A percentile compares a stretch with the other conserved stretches of the same genome.
phyloP scores from a whole-genome alignment of 2,329 filamentous ascomycete species.

The Aphanoascus verrucosus region DNA sequence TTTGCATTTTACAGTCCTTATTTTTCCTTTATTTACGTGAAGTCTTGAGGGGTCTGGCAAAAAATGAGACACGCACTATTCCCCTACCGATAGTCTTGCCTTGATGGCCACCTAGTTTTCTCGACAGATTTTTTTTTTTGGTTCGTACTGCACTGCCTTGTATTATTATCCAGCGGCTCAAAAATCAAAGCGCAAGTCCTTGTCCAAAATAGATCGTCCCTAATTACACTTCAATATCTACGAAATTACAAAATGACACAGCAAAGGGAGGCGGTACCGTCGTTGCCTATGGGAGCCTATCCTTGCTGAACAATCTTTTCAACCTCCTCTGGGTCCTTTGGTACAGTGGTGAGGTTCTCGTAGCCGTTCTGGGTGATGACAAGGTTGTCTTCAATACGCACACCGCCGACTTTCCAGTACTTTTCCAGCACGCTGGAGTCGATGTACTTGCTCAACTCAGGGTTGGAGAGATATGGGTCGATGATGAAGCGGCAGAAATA shows the following conservation, averaged over 20 bases:
- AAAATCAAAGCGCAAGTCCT: too few species aligned
- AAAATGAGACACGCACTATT: too few species aligned
- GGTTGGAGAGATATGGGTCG: slow-evolving; percentile 62
- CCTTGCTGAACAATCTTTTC: slow-evolving; percentile 34
- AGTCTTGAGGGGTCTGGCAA: too few species aligned
- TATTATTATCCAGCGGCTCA: too few species aligned
- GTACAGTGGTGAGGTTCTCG: slow-evolving; percentile 73
- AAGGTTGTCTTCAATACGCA: slow-evolving; percentile 86
- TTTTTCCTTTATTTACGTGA: too few species aligned
- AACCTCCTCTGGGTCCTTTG: slow-evolving; percentile 60
- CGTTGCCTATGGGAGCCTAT: background rate
- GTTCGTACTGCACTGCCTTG: too few species aligned
- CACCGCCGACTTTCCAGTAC: slow-evolving; percentile 84
- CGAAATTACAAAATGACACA: background rate
- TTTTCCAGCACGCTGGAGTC: slow-evolving; percentile 59
- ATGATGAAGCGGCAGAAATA: slow-evolving; percentile 92
- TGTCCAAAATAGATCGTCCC: too few species aligned
- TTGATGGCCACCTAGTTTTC: too few species aligned
- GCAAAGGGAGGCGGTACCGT: background rate
- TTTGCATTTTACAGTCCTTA: too few species aligned
- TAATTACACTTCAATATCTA: background rate
- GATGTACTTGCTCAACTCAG: slow-evolving; percentile 64
- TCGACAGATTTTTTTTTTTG: too few species aligned
- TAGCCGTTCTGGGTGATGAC: slow-evolving; percentile 65
- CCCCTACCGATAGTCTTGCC: too few species aligned